These are phyloP conservation scores for Carex arenaria DNA, from an alignment of 202 grass and related monocot genomes.

Conservation along the genomic window DNA sequence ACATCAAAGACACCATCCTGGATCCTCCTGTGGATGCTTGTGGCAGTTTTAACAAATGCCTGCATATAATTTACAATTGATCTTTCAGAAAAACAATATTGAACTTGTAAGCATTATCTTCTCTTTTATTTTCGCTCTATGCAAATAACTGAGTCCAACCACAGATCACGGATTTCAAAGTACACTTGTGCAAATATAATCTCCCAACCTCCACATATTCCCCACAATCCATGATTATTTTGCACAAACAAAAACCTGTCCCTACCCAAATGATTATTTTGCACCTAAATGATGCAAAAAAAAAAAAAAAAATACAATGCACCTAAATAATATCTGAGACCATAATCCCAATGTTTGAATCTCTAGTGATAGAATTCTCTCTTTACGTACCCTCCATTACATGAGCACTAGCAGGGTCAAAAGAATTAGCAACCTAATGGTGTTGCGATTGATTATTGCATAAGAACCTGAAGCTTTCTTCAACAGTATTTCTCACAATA, in stretches of 20 bases:
- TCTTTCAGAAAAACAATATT: not conserved
- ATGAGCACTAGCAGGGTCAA: too few relatives aligned
- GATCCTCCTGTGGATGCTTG: slow-evolving; percentile 94
- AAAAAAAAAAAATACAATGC: too few relatives aligned
- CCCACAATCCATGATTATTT: not conserved
- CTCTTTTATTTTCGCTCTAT: not conserved
- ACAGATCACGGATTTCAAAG: not conserved
- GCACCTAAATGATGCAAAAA: too few relatives aligned
- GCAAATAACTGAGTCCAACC: not conserved
- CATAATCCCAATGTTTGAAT: too few relatives aligned
- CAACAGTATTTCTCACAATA: too few relatives aligned
- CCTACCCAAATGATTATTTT: not conserved
- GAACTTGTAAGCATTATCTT: not conserved
- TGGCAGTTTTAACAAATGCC: slow-evolving; percentile 86
- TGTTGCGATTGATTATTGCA: too few relatives aligned
- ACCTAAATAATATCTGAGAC: too few relatives aligned
- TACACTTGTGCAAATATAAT: not conserved
- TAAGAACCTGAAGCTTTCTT: too few relatives aligned
- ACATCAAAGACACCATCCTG: slow-evolving; percentile 93
- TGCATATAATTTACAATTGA: slow-evolving; percentile 22
- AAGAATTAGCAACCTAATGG: too few relatives aligned
- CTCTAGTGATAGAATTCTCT: too few relatives aligned
- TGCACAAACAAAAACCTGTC: not conserved
- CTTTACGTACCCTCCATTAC: too few relatives aligned
- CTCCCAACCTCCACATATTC: not conserved